Evolutionary conservation across 306 rosid species (phyloP).

Genomic region (Sphenostylis stenocarpa): DNA sequence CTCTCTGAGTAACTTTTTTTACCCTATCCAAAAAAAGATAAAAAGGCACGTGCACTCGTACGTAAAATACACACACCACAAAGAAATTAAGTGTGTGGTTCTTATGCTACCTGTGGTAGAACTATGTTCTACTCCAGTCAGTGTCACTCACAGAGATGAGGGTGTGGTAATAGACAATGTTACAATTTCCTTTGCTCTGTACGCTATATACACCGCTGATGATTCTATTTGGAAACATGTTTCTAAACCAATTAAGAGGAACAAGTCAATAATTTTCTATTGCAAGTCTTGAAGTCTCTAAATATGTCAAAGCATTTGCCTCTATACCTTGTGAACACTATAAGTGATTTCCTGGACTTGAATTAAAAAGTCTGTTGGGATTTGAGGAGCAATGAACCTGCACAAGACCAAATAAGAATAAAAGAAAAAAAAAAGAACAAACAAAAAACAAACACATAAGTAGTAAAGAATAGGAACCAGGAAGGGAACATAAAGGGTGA

Average conservation of each 20-base stretch:
- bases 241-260: neutral
- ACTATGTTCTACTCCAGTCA: constrained; percentile 19
- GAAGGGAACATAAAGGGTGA: neutral
- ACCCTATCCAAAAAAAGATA: neutral
- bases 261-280: neutral
- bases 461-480: constrained; percentile 1
- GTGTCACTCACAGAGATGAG: constrained; percentile 30
- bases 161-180: constrained; percentile 4
- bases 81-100: neutral
- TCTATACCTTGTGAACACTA: constrained; percentile 83
- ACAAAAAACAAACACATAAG: neutral
- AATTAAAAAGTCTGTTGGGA: constrained; percentile 75
- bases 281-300: too few species aligned
- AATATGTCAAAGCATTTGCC: constrained; percentile 1
- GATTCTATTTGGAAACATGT: constrained; percentile 12
- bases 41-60: neutral
- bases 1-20: neutral
- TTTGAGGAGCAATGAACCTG: constrained; percentile 84
- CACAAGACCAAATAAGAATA: constrained; percentile 33
- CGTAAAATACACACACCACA: neutral
- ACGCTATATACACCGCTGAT: neutral
- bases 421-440: too few species aligned
- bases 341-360: constrained; percentile 70
- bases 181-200: neutral
- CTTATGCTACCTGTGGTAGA: constrained; percentile 12